Evolutionary conservation across 305 asterid species (phyloP).

Genomic region (Rubia tinctorum): DNA sequence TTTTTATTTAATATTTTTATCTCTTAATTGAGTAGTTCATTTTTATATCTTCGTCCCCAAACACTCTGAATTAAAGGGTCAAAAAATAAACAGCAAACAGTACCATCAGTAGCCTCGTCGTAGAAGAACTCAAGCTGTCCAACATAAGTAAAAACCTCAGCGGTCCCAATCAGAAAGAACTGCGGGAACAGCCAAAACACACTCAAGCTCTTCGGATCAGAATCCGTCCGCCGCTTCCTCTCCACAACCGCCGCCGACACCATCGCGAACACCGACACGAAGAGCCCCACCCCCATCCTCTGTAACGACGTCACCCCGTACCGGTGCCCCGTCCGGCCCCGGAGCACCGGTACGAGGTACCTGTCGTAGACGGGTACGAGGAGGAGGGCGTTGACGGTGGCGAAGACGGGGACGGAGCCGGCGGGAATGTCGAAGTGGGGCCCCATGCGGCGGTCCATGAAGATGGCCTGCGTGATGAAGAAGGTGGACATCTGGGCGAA

Average conservation of each 20-base stretch:
- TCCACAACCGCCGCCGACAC: slow-evolving; percentile 52
- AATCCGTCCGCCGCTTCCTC: slow-evolving; percentile 30
- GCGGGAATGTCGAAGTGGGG: slow-evolving; percentile 49
- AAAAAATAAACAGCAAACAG: no score
- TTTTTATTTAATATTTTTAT: no score
- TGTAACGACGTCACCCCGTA: slow-evolving; percentile 65
- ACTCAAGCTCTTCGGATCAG: slow-evolving; percentile 18
- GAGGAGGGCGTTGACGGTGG: slow-evolving; percentile 46
- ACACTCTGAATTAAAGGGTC: no score
- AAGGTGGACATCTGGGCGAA: slow-evolving; percentile 60
- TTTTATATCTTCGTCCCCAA: no score
- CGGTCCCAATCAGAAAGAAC: slow-evolving; percentile 55
- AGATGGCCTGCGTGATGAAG: slow-evolving; percentile 58
- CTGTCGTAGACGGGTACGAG: slow-evolving; percentile 57
- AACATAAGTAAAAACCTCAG: slow-evolving; percentile 76
- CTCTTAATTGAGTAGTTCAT: no score
- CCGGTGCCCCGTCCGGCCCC: slow-evolving; percentile 45
- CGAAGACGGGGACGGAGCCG: slow-evolving; percentile 44
- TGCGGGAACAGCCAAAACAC: slow-evolving; percentile 83
- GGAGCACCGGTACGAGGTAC: slow-evolving; percentile 40
- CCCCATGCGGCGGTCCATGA: slow-evolving; percentile 47
- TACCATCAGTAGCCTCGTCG: slow-evolving; percentile 73
- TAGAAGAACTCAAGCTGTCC: slow-evolving; percentile 88
- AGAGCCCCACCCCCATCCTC: slow-evolving; percentile 54
- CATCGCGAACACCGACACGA: slow-evolving; percentile 49